Evolutionary conservation across 192 early-diverging fungal genomes (phyloP).

Genomic region (Neocallimastix lanati): DNA sequence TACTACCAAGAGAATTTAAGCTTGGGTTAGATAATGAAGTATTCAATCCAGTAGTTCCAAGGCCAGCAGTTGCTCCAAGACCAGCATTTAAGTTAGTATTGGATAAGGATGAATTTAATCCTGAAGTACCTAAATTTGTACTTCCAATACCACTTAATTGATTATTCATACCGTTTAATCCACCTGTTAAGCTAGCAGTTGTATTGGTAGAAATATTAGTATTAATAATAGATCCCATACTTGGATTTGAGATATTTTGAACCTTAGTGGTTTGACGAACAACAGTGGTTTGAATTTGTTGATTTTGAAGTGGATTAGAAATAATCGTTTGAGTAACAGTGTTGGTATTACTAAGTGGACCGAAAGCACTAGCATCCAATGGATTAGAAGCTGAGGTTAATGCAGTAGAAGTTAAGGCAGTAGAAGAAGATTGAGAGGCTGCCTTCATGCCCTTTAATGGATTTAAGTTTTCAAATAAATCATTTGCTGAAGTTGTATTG

Average conservation of each 20-base stretch:
- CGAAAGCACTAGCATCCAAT: background rate
- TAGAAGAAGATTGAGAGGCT: background rate
- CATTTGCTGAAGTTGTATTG: background rate
- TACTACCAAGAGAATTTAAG: background rate
- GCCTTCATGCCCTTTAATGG: background rate
- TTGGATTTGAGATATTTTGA: background rate
- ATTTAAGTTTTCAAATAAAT: background rate
- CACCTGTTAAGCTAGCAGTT: background rate
- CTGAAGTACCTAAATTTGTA: background rate
- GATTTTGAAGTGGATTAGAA: background rate
- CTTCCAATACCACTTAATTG: background rate
- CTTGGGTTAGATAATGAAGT: too few relatives aligned
- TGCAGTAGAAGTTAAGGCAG: background rate
- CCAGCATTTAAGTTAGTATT: background rate
- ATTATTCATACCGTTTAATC: background rate
- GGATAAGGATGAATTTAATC: background rate
- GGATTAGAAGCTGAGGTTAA: too few relatives aligned
- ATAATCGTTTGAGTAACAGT: background rate
- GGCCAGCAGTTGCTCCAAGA: background rate
- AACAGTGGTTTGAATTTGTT: background rate
- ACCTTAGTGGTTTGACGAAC: background rate
- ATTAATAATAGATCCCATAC: background rate
- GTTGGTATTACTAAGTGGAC: background rate
- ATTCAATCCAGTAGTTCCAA: background rate
- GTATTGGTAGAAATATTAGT: background rate